phyloP scores from a whole-genome alignment of 176 grass and related monocot species.

The Rhynchospora pubera region DNA sequence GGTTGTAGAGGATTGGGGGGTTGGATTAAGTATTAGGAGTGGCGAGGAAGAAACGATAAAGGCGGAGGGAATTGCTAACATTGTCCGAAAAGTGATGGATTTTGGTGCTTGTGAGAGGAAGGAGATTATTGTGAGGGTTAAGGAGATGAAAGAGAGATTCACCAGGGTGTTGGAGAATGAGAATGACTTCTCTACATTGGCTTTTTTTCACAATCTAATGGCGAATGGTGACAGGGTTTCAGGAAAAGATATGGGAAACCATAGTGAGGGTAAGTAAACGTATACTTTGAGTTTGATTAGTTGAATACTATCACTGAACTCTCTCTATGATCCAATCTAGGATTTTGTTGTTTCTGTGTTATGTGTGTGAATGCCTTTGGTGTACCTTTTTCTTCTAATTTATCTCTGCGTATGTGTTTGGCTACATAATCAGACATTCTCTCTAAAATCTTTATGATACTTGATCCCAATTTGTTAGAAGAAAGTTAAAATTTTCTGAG shows the following conservation, averaged over 20 bases:
- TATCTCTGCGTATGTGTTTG: too few relatives aligned
- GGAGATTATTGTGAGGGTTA: slow-evolving; percentile 3
- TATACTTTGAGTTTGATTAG: not conserved
- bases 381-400: too few relatives aligned
- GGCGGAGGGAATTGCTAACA: slow-evolving; percentile 7
- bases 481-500: too few relatives aligned
- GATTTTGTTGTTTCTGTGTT: too few relatives aligned
- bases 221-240: not conserved
- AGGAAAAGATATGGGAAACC: not conserved
- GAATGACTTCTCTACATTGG: not conserved
- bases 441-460: too few relatives aligned
- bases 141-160: slow-evolving; percentile 16
- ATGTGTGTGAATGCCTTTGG: too few relatives aligned
- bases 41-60: not conserved
- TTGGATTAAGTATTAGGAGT: not conserved
- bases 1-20: slow-evolving; percentile 21
- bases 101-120: slow-evolving; percentile 11
- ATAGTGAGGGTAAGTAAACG: not conserved
- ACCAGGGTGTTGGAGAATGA: not conserved
- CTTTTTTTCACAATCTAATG: not conserved
- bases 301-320: not conserved
- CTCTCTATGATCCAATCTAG: too few relatives aligned
- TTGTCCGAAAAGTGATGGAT: slow-evolving; percentile 13
- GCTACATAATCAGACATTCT: too few relatives aligned
- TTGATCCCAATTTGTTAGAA: too few relatives aligned